phyloP scores from a whole-genome alignment of 805 yeast genomes.

The Saturnispora diversa region DNA sequence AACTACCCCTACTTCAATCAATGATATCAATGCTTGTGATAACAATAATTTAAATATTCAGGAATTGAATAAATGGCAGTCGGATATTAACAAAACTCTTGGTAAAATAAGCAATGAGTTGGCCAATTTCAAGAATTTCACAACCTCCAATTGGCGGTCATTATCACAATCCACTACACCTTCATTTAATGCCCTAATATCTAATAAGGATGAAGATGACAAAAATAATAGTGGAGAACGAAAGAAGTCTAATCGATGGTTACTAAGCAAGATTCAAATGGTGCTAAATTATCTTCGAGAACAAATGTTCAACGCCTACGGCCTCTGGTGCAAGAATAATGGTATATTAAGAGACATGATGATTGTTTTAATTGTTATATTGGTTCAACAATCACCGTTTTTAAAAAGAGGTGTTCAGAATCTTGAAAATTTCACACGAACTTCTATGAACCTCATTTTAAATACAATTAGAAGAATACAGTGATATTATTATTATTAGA shows the following conservation, averaged over 20 bases:
- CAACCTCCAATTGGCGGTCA: conserved; percentile 13
- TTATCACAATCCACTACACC: conserved; percentile 12
- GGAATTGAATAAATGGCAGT: conserved; percentile 47
- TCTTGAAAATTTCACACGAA: neutral
- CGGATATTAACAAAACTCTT: conserved; percentile 41
- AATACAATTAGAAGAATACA: too few relatives aligned
- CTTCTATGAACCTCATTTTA: too few relatives aligned
- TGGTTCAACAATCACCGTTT: neutral
- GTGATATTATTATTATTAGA: too few relatives aligned
- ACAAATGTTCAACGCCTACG: too few relatives aligned
- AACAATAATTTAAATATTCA: conserved; percentile 18
- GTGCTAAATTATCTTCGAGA: neutral
- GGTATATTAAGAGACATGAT: conserved; percentile 1
- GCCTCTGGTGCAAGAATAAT: neutral
- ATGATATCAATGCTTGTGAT: neutral
- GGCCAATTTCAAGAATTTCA: too few relatives aligned
- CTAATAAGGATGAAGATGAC: neutral
- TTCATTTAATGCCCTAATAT: conserved; percentile 7
- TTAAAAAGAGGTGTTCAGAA: neutral
- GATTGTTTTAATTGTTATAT: neutral
- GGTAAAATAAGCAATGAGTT: conserved; percentile 38
- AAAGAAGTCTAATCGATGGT: too few relatives aligned
- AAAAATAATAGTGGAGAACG: conserved; percentile 2
- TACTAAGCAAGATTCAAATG: neutral
- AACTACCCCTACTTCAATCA: neutral